phyloP scores from a whole-genome alignment of 2,329 filamentous ascomycete genomes.

The Mollisiaceae sp. region DNA sequence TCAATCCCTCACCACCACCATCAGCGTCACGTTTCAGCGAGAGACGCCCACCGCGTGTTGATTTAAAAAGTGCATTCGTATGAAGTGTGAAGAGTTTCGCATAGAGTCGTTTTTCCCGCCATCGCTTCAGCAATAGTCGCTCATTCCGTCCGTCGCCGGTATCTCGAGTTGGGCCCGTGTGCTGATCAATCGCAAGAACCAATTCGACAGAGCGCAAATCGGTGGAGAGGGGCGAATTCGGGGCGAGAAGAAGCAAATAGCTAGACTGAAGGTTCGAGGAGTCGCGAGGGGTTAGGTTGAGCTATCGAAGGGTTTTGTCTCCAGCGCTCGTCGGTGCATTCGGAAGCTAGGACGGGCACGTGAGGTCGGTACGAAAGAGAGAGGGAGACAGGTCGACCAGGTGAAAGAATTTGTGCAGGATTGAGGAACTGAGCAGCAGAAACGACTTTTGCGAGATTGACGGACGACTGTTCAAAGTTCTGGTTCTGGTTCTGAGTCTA shows the following conservation, averaged over 20 bases:
- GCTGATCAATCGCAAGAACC: not conserved
- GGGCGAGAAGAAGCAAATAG: not conserved
- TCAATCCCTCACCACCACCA: slow-evolving; percentile 12
- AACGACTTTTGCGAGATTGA: not conserved
- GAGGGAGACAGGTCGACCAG: not conserved
- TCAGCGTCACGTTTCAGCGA: not conserved
- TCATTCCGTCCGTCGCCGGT: not conserved
- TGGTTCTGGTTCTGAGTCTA: too few species aligned
- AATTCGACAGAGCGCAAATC: not conserved
- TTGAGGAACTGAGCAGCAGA: not conserved
- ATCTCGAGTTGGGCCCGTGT: not conserved
- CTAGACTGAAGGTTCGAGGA: not conserved
- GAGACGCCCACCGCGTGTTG: not conserved
- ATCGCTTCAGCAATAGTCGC: not conserved
- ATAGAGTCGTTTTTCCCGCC: not conserved
- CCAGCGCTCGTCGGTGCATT: not conserved
- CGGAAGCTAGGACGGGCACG: not conserved
- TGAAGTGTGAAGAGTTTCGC: slow-evolving; percentile 1
- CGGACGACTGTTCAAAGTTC: not conserved
- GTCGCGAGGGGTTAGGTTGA: not conserved
- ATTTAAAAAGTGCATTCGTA: not conserved
- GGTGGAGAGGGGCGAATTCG: not conserved
- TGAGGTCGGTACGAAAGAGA: not conserved
- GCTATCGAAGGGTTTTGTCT: not conserved
- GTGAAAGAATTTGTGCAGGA: not conserved